Conservation (phyloP, 345 rosid genomes). For the Tarenaya hassleriana region DNA sequence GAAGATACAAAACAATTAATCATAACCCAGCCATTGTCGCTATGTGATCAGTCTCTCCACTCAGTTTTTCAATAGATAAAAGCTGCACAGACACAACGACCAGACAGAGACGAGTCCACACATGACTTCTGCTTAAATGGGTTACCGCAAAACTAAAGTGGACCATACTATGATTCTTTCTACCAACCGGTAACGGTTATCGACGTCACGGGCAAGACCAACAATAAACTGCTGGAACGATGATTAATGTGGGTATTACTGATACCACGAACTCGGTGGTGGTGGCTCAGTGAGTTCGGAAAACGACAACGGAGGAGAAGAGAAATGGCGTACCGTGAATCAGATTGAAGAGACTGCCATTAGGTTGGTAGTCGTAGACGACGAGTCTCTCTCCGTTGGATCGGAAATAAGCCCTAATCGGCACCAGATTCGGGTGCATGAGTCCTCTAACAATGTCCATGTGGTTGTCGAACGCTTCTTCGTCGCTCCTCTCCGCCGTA, state of each 20-base stretch:
- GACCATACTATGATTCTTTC: constrained; percentile 2
- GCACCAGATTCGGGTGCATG: constrained; percentile 70
- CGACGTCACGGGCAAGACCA: constrained; percentile 25
- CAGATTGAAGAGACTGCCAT: constrained; percentile 86
- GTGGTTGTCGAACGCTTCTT: constrained; percentile 60
- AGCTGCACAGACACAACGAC: constrained; percentile 16
- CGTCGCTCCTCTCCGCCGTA: constrained; percentile 58
- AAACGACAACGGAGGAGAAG: neutral
- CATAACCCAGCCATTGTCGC: constrained; percentile 26
- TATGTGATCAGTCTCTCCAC: constrained; percentile 25
- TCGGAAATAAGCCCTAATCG: constrained; percentile 65
- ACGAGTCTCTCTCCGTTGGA: constrained; percentile 85
- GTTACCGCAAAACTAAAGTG: neutral
- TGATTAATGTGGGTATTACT: constrained; percentile 5
- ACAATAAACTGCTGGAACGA: neutral
- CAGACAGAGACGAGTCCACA: constrained; percentile 15
- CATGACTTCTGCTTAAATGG: constrained; percentile 5
- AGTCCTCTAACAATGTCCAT: constrained; percentile 72
- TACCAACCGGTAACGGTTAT: constrained; percentile 8
- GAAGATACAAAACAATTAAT: constrained; percentile 20
- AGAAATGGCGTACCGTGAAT: constrained; percentile 58
- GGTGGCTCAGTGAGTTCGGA: constrained; percentile 10
- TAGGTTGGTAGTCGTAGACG: constrained; percentile 75
- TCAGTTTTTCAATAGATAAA: constrained; percentile 3
- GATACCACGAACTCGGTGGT: constrained; percentile 19